Evolutionary conservation across 1,139 yeast genomes (phyloP).

Genomic region (Yamadazyma aaseri): DNA sequence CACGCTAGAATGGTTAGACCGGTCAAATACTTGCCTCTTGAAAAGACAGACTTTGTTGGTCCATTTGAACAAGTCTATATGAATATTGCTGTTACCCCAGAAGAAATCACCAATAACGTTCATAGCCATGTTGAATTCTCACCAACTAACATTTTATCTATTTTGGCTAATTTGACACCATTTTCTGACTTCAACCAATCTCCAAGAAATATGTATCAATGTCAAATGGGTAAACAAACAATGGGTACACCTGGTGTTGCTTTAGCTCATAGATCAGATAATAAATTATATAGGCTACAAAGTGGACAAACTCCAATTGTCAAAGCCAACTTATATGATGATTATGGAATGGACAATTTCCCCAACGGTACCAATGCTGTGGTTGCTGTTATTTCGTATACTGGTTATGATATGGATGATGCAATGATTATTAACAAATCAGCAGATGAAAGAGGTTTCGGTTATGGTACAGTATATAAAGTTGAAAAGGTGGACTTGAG

Average conservation of each 20-base stretch:
- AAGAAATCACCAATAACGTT: constrained; percentile 75
- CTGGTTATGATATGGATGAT: constrained; percentile 99
- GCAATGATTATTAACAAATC: constrained; percentile 98
- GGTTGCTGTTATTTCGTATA: constrained; percentile 96
- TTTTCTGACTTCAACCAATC: constrained; percentile 98
- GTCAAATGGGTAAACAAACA: constrained; percentile 99
- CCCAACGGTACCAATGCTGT: constrained; percentile 99
- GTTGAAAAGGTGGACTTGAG: constrained; percentile 87
- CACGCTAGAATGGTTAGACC: constrained; percentile 96
- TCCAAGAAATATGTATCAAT: constrained; percentile 99
- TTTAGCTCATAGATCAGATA: constrained; percentile 86
- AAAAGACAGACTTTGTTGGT: constrained; percentile 83
- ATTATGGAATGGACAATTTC: constrained; percentile 96
- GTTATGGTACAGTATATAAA: constrained; percentile 94
- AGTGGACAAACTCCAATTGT: constrained; percentile 98
- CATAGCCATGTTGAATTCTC: constrained; percentile 94
- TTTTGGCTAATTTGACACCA: constrained; percentile 94
- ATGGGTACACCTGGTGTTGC: constrained; percentile 99
- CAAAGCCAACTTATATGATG: constrained; percentile 89
- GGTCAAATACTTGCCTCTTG: constrained; percentile 83
- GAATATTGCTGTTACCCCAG: constrained; percentile 93
- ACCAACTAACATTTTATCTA: constrained; percentile 92
- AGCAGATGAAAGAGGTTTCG: constrained; percentile 97
- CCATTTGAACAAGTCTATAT: constrained; percentile 98
- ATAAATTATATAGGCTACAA: constrained; percentile 88